Conservation (phyloP, 148 eudicot species). For the Rhododendron ovatum region DNA sequence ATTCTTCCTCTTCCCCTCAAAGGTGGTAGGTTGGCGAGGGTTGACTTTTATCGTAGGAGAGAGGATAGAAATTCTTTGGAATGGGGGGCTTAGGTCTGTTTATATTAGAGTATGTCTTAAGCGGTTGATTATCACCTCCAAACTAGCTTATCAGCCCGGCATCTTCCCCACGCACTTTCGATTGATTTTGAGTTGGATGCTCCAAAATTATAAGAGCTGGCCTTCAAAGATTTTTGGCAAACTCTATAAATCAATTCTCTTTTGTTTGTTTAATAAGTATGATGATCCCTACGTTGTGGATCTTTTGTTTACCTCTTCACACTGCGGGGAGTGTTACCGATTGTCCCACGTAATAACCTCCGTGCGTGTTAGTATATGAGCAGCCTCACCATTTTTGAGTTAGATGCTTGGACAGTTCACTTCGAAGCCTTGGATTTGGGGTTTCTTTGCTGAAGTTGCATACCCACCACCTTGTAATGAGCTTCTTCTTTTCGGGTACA, state of each 20-base stretch:
- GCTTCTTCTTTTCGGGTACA: neutral
- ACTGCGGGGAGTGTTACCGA: neutral
- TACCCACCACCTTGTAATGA: neutral
- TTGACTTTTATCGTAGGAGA: conserved; percentile 26
- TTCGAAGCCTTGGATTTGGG: neutral
- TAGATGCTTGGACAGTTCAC: neutral
- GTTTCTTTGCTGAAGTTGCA: neutral
- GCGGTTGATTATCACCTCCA: neutral
- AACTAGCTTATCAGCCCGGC: neutral
- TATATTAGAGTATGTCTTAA: neutral
- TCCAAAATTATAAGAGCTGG: neutral
- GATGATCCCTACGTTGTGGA: neutral
- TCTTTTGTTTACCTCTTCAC: neutral
- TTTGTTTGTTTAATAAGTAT: neutral
- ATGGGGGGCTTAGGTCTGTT: neutral
- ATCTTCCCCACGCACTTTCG: neutral
- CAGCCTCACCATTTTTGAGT: neutral
- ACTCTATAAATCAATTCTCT: neutral
- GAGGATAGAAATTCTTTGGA: conserved; percentile 8
- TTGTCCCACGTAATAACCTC: neutral
- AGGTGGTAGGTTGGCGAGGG: conserved; percentile 61
- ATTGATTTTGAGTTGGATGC: neutral
- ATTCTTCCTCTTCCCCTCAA: conserved; percentile 6
- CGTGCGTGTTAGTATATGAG: neutral
- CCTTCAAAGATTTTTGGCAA: neutral